phyloP scores from a whole-genome alignment of 2,329 filamentous ascomycete genomes.

The Dothideomycetes sp. region DNA sequence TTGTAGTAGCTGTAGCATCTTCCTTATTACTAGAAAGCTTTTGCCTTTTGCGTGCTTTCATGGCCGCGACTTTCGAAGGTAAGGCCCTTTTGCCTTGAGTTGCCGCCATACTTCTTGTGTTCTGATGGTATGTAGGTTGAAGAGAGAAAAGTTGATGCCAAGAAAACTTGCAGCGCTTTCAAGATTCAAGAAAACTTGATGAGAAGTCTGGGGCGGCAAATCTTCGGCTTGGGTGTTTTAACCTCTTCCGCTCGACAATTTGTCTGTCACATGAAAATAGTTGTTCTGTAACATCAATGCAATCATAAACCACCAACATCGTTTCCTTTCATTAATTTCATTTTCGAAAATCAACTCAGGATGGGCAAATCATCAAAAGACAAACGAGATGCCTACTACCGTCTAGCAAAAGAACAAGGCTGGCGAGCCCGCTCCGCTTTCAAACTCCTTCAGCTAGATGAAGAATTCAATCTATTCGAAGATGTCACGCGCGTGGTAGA shows the following conservation, averaged over 20 bases:
- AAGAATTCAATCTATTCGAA: conserved; percentile 89
- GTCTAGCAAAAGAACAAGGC: conserved; percentile 95
- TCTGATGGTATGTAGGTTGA: neutral
- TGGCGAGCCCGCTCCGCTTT: conserved; percentile 96
- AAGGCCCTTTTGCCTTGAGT: conserved; percentile 28
- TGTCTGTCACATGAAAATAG: too few species aligned
- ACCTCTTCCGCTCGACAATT: too few species aligned
- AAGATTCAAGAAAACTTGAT: conserved; percentile 9
- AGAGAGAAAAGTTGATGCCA: conserved; percentile 4
- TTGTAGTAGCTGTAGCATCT: conserved; percentile 8
- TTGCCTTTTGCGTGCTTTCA: conserved; percentile 36
- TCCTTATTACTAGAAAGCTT: conserved; percentile 25
- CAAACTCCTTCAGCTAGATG: conserved; percentile 92
- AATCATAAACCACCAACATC: neutral
- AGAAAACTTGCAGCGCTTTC: neutral
- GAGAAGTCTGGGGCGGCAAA: conserved; percentile 2
- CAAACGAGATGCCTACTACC: conserved; percentile 95
- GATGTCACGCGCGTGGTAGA: conserved; percentile 89
- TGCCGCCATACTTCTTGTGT: conserved; percentile 8
- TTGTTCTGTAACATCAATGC: too few species aligned
- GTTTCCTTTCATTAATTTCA: neutral
- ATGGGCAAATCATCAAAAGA: conserved; percentile 83
- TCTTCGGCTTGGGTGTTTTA: neutral
- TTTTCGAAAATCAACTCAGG: neutral
- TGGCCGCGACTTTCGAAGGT: conserved; percentile 30